Evolutionary conservation across 2,329 filamentous ascomycete genomes (phyloP).

Genomic region (Colletotrichum sojae): DNA sequence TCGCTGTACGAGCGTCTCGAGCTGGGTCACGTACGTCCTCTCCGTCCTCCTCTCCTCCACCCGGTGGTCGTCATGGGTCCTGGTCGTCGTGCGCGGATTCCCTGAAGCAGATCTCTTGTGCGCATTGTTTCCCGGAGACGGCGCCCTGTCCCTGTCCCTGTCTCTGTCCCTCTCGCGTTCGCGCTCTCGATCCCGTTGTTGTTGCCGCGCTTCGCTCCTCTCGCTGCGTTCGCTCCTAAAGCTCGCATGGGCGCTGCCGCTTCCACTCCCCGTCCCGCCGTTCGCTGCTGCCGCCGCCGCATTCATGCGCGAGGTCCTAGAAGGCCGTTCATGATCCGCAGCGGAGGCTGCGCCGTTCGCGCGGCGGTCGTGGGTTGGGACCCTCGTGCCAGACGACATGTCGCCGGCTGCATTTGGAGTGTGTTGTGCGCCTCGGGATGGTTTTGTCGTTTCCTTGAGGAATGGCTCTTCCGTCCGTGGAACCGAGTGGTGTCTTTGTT

Average conservation of each 20-base stretch:
- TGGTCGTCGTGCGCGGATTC: conserved; percentile 66
- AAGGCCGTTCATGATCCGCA: conserved; percentile 50
- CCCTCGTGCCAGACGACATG: conserved; percentile 60
- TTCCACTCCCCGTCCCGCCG: conserved; percentile 11
- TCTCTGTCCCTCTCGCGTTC: conserved; percentile 45
- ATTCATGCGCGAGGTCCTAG: conserved; percentile 51
- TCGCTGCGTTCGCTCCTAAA: conserved; percentile 50
- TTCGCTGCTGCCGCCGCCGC: conserved; percentile 44
- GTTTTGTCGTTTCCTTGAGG: not conserved
- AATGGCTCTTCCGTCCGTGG: not conserved
- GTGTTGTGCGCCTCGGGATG: not conserved
- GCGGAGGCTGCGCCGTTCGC: conserved; percentile 51
- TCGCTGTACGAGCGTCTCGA: conserved; percentile 73
- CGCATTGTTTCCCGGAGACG: conserved; percentile 53
- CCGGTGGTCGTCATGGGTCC: conserved; percentile 57
- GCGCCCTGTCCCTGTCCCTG: conserved; percentile 55
- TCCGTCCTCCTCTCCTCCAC: conserved; percentile 71
- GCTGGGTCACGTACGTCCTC: conserved; percentile 69
- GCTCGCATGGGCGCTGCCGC: conserved; percentile 43
- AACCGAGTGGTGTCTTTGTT: not conserved
- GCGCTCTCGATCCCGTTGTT: conserved; percentile 27
- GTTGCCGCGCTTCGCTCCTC: conserved; percentile 32
- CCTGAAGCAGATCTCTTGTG: conserved; percentile 73
- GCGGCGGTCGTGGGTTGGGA: conserved; percentile 59
- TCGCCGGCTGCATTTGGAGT: conserved; percentile 54